phyloP scores from a whole-genome alignment of 495 filamentous ascomycete genomes.

The Achaetomiella virescens region DNA sequence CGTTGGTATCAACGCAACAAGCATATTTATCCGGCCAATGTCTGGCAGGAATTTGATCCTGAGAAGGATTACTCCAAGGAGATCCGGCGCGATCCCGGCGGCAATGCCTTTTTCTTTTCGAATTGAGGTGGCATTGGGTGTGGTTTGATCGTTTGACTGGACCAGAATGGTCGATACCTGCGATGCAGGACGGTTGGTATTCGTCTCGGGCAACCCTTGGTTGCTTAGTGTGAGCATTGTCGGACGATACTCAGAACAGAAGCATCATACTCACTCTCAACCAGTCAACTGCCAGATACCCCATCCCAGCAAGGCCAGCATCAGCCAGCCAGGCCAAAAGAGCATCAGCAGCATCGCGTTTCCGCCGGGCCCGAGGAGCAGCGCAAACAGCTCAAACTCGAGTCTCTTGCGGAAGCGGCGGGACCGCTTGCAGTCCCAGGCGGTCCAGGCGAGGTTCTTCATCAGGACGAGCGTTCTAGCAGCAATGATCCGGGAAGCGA shows the following conservation, averaged over 20 bases:
- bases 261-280: constrained; percentile 16
- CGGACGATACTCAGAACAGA: not conserved
- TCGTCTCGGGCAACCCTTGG: not conserved
- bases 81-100: constrained; percentile 73
- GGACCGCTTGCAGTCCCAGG: constrained; percentile 30
- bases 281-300: constrained; percentile 15
- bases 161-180: not conserved
- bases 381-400: constrained; percentile 38
- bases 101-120: constrained; percentile 91
- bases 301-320: constrained; percentile 24
- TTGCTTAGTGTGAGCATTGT: not conserved
- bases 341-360: constrained; percentile 35
- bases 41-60: constrained; percentile 94
- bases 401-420: constrained; percentile 34
- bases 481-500: constrained; percentile 9
- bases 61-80: constrained; percentile 77
- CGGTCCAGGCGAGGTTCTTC: constrained; percentile 5
- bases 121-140: constrained; percentile 13
- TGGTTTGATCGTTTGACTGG: not conserved
- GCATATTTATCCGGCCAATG: constrained; percentile 92
- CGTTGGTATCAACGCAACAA: constrained; percentile 97
- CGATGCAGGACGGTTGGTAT: not conserved
- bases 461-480: not conserved
- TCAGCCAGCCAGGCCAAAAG: constrained; percentile 47
- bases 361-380: constrained; percentile 37